Conservation (phyloP, 805 yeast species). For the Dipodascus albidus region DNA sequence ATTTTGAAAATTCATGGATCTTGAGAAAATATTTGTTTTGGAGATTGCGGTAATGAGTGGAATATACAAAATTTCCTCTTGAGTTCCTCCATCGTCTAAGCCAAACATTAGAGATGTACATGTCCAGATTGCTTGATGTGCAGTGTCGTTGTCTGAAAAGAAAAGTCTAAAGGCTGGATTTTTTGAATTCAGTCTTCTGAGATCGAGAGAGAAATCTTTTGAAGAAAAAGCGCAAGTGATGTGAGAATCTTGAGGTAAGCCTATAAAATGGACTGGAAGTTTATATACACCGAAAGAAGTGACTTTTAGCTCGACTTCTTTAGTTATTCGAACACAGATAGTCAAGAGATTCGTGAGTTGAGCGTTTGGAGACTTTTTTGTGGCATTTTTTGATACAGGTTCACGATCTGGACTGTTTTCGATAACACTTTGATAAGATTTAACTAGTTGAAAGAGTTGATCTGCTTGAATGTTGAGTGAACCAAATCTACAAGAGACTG, state of each 20-base stretch:
- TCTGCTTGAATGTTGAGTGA: conserved; percentile 17
- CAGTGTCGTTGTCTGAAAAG: conserved; percentile 24
- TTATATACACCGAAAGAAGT: conserved; percentile 22
- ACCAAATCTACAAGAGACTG: conserved; percentile 21
- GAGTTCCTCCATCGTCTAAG: conserved; percentile 18
- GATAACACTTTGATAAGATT: conserved; percentile 10
- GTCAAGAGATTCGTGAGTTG: too few species aligned
- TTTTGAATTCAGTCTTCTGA: conserved; percentile 28
- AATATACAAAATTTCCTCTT: conserved; percentile 28
- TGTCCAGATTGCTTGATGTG: conserved; percentile 29
- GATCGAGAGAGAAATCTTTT: conserved; percentile 26
- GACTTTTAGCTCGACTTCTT: conserved; percentile 26
- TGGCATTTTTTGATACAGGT: too few species aligned
- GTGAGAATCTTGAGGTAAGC: conserved; percentile 1
- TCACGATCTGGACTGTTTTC: too few species aligned
- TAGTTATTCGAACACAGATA: too few species aligned
- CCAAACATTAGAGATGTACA: conserved; percentile 26
- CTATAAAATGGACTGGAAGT: conserved; percentile 15
- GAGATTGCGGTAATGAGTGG: conserved; percentile 27
- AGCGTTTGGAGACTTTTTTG: too few species aligned
- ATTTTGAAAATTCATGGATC: conserved; percentile 21
- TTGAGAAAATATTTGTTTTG: conserved; percentile 26
- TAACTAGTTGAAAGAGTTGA: conserved; percentile 12
- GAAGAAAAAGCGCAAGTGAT: conserved; percentile 6
- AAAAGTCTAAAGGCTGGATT: conserved; percentile 30